Base-by-base conservation (phyloP, 768 basidiomycete species). In the Vararia minispora region DNA sequence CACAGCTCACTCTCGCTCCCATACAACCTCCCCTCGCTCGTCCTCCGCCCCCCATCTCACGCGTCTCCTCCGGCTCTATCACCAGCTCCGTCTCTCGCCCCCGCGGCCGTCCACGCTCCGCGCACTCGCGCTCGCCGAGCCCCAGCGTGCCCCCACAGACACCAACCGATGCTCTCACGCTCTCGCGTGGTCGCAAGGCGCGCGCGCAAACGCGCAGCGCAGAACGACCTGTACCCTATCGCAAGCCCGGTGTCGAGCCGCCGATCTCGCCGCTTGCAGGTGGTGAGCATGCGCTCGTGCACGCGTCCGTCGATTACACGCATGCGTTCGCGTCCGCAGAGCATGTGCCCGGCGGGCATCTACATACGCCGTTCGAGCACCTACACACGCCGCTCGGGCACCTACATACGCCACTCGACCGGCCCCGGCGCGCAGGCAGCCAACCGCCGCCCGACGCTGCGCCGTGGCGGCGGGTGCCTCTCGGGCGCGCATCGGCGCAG, bases 111-210 rank as follows among this genome's bases (percentile, higher is more conserved):
- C n/a, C n/a, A n/a, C n/a, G n/a, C n/a, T n/a, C n/a, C n/a, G n/a
- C n/a, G n/a, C n/a, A n/a, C n/a, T n/a, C n/a, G n/a, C 65, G 69
- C 14, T 72, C 70, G 5, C 58, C 63, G 6, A 72, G 70, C 52
- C 70, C 70, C 1, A 68, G 66, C 42, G 53, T 66, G 7, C 57
- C 61, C 2, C 70, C 69, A 0, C 47, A 57, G 6, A 75, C 72
- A 0, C 74, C 74, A 2, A 30, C 45, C 3, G 56, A 54, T 13
- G 38, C n/a, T 6, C 33, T 25, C n/a, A n/a, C 29, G 6, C 38
- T 32, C 28, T 22, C 38, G n/a, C 26, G 17, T 4, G 16, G 27
- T 14, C 16, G 21, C 13, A 41, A 42, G 23, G 34, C 20, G 26
- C 44, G 44, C 16, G 46, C 40, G 23, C 33, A 40, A 22, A 38